Base-by-base conservation (phyloP, 768 basidiomycete species). In the Crassisporium funariophilum region DNA sequence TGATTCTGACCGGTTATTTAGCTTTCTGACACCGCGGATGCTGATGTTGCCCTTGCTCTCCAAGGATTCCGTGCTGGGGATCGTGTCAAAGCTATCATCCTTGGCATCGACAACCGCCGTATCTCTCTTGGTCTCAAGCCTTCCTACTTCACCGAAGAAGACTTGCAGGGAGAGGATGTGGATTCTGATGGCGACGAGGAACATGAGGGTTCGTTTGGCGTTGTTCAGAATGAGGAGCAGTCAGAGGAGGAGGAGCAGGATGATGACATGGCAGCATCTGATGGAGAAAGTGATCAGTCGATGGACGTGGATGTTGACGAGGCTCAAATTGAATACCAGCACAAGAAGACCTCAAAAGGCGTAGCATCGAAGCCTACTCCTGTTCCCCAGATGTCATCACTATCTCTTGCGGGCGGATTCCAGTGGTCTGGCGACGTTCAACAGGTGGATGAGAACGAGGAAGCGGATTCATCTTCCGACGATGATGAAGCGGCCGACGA, bases 71-170 rank as follows among this genome's bases (percentile, higher is more conserved):
- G 84, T 22, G 86, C 87, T 63, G 93, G 92, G 4, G 93, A 98
- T 66, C 77, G 75, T 29, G 89, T 98, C 50, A 90, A 86, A 64
- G 90, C 88, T 1, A 64, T 85, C 39, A 77, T 99, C 34, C 65
- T 86, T 27, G 78, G 78, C 7, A 74, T 95, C 43, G 86, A 94
- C 52, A 75, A 77, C 20, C 84, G 85, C 47, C 90, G 86, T 57
- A 83, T 84, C 35, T 91, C 92, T 48, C 75, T 99, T 46, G 86
- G 90, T 41, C 72, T 98, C 46, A 98, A 95, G 64, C 89, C 91
- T 19, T 95, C 93, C 20, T 83, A 88, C 64, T 95, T 97, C 63
- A 67, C 60, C 34, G 82, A 81, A 19, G 82, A 84, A 36, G 88
- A 87, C 49, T 77, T 83, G 40, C 66, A 72, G 4, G 67, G 45